Evolutionary conservation across 495 filamentous ascomycete genomes (phyloP).

Genomic region (Aspergillus homomorphus): DNA sequence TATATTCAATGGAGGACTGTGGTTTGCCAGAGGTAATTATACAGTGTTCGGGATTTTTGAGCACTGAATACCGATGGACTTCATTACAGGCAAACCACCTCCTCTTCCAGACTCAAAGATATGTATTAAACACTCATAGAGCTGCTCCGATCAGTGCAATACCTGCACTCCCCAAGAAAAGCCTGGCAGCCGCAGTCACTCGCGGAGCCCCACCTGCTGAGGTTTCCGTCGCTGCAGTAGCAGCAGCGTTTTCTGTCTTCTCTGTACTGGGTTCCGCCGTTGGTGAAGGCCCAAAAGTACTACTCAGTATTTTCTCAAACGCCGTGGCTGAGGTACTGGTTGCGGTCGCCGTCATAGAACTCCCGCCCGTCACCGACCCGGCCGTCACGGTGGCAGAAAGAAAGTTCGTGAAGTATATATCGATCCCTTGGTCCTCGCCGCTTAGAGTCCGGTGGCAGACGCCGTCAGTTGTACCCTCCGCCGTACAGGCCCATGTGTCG

Average conservation of each 20-base stretch:
- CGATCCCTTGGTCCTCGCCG: constrained; percentile 3
- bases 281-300: too few species aligned
- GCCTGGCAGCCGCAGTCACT: background rate
- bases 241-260: background rate
- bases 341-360: too few species aligned
- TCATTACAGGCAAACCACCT: too few species aligned
- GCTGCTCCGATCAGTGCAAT: background rate
- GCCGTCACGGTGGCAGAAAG: background rate
- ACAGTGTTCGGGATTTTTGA: too few species aligned
- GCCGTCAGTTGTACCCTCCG: background rate
- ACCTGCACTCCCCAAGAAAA: background rate
- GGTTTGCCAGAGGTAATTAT: too few species aligned
- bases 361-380: too few species aligned
- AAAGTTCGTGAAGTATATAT: background rate
- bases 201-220: background rate
- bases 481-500: background rate
- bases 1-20: too few species aligned
- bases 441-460: constrained; percentile 2
- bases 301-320: too few species aligned
- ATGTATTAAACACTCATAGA: too few species aligned
- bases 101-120: too few species aligned
- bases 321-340: too few species aligned
- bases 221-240: background rate
- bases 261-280: background rate
- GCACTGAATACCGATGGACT: too few species aligned